Evolutionary conservation across 345 rosid genomes (phyloP).

Genomic region (Ailanthus altissimus): DNA sequence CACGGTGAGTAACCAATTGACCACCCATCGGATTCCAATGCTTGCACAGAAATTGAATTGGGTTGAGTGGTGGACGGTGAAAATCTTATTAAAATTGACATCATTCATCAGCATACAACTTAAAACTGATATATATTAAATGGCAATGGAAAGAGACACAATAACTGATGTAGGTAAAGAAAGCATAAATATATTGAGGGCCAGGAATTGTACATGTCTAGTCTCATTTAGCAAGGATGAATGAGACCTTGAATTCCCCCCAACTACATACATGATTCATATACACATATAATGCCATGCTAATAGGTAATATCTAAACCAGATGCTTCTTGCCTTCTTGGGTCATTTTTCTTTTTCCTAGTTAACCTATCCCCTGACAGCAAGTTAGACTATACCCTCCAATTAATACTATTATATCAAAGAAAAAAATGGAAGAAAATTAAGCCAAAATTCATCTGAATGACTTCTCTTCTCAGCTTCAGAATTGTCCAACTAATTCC

Average conservation of each 20-base stretch:
- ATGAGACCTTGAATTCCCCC: background rate
- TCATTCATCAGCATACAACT: background rate
- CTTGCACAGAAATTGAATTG: too few species aligned
- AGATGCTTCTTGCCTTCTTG: constrained; percentile 22
- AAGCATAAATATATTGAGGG: constrained; percentile 10
- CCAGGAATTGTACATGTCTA: constrained; percentile 14
- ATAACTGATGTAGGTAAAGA: background rate
- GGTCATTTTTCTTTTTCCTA: background rate
- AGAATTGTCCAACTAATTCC: constrained; percentile 12
- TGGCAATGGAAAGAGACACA: background rate
- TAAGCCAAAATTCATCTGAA: constrained; percentile 24
- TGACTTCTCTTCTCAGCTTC: background rate
- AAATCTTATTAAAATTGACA: too few species aligned
- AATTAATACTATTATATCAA: background rate
- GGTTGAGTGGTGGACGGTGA: too few species aligned
- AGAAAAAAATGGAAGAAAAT: constrained; percentile 10
- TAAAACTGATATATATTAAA: background rate
- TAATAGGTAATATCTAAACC: constrained; percentile 19
- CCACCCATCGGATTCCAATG: too few species aligned
- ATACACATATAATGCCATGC: constrained; percentile 14
- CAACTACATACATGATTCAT: constrained; percentile 27
- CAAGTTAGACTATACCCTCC: constrained; percentile 27
- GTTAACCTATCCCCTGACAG: constrained; percentile 12
- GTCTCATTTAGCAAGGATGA: constrained; percentile 12
- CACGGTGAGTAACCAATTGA: too few species aligned